phyloP scores from a whole-genome alignment of 2,329 filamentous ascomycete genomes.

The Fusarium sp. region DNA sequence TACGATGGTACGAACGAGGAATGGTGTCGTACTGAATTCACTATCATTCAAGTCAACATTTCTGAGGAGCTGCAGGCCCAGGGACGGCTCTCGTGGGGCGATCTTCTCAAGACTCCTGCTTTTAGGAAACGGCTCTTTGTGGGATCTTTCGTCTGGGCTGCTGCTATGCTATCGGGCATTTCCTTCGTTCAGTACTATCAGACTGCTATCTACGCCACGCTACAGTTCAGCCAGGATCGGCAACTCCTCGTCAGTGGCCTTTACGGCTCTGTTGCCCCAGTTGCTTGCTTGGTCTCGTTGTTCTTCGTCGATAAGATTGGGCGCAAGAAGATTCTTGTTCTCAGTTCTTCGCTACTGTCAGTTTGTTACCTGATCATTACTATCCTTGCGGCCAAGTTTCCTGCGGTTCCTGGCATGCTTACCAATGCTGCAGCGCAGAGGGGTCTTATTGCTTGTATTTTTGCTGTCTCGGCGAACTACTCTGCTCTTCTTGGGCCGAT shows the following conservation, averaged over 20 bases:
- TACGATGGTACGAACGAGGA: slow-evolving; percentile 53
- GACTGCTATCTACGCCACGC: slow-evolving; percentile 57
- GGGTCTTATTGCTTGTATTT: slow-evolving; percentile 57
- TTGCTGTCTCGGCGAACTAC: slow-evolving; percentile 51
- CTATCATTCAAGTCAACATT: slow-evolving; percentile 54
- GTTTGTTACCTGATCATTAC: slow-evolving; percentile 57
- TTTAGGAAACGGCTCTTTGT: slow-evolving; percentile 56
- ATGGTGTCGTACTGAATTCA: slow-evolving; percentile 54
- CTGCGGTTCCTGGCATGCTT: slow-evolving; percentile 52
- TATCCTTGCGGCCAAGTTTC: slow-evolving; percentile 54
- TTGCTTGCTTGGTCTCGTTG: slow-evolving; percentile 54
- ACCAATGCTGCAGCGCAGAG: slow-evolving; percentile 56
- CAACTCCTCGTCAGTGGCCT: slow-evolving; percentile 57
- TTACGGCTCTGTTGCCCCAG: slow-evolving; percentile 54
- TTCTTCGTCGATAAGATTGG: slow-evolving; percentile 56
- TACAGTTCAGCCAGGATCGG: slow-evolving; percentile 53
- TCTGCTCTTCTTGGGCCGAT: slow-evolving; percentile 56
- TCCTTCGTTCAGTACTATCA: slow-evolving; percentile 60
- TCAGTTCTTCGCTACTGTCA: slow-evolving; percentile 53
- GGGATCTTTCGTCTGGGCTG: slow-evolving; percentile 57
- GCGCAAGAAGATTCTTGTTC: slow-evolving; percentile 54
- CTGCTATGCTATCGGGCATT: slow-evolving; percentile 57
- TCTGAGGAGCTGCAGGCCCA: slow-evolving; percentile 50
- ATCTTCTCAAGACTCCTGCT: slow-evolving; percentile 50
- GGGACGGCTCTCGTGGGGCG: slow-evolving; percentile 49